Evolutionary conservation across 371 early-diverging fungal species (phyloP).

Genomic region (Conidiobolus incongruus): DNA sequence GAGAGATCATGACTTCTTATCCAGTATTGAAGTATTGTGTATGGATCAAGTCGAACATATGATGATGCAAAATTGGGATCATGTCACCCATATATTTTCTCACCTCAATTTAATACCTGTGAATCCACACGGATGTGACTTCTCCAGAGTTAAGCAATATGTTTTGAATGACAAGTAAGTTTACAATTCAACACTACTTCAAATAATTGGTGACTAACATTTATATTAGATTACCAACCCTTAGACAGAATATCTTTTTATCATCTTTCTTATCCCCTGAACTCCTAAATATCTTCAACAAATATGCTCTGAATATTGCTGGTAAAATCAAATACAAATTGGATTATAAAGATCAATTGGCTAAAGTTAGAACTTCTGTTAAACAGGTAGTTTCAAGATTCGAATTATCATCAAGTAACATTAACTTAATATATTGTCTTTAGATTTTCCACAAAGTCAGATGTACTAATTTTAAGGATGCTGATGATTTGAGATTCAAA

Average conservation of each 20-base stretch:
- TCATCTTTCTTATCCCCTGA: neutral
- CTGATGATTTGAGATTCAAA: conserved; percentile 63
- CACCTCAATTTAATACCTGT: conserved; percentile 71
- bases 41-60: conserved; percentile 69
- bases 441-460: neutral
- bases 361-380: neutral
- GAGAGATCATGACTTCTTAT: conserved; percentile 77
- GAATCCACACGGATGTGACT: conserved; percentile 75
- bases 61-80: conserved; percentile 97
- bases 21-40: conserved; percentile 75
- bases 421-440: conserved; percentile 19
- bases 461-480: conserved; percentile 15
- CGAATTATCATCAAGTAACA: no score
- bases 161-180: conserved; percentile 64
- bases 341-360: neutral
- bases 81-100: conserved; percentile 59
- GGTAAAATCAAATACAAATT: neutral
- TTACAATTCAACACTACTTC: no score
- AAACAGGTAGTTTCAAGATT: no score
- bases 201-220: no score
- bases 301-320: neutral
- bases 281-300: neutral
- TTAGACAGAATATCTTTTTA: neutral
- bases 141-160: conserved; percentile 73
- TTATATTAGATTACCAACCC: no score